Conservation (phyloP, 176 grass and related monocot species). For the Cymbopogon citratus region DNA sequence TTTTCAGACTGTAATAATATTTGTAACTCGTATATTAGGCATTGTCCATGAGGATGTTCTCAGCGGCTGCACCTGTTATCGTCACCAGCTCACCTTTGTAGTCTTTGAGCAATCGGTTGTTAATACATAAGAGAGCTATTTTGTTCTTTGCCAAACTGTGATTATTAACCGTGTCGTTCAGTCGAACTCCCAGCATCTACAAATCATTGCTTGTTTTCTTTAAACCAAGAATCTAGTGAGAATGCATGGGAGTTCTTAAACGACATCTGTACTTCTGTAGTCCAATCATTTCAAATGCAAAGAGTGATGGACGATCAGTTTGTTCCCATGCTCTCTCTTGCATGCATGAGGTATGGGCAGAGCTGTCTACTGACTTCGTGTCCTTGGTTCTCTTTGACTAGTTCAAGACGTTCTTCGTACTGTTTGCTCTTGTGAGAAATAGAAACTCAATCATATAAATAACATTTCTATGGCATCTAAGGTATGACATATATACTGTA, state of each 20-base stretch:
- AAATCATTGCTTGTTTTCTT: neutral
- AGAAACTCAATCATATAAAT: neutral
- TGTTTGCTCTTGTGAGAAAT: neutral
- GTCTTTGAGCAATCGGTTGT: slow-evolving; percentile 34
- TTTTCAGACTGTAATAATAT: slow-evolving; percentile 29
- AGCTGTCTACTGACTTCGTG: slow-evolving; percentile 28
- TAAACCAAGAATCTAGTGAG: neutral
- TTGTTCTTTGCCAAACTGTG: slow-evolving; percentile 3
- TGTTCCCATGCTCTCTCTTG: slow-evolving; percentile 24
- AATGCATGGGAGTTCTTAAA: neutral
- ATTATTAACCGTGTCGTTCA: neutral
- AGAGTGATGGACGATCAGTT: slow-evolving; percentile 25
- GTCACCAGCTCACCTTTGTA: slow-evolving; percentile 16
- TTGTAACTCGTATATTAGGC: slow-evolving; percentile 30
- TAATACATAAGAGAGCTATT: slow-evolving; percentile 45
- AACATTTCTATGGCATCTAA: neutral
- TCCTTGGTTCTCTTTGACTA: slow-evolving; percentile 22
- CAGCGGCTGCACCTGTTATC: slow-evolving; percentile 11
- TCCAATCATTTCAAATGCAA: slow-evolving; percentile 11
- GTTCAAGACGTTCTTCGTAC: neutral
- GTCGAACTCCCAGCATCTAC: neutral
- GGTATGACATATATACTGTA: neutral
- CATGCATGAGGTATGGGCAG: slow-evolving; percentile 21
- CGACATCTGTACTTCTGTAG: neutral
- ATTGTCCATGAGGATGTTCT: slow-evolving; percentile 32